Evolutionary conservation across 1,139 yeast species (phyloP).

Genomic region (Hanseniaspora sp.): DNA sequence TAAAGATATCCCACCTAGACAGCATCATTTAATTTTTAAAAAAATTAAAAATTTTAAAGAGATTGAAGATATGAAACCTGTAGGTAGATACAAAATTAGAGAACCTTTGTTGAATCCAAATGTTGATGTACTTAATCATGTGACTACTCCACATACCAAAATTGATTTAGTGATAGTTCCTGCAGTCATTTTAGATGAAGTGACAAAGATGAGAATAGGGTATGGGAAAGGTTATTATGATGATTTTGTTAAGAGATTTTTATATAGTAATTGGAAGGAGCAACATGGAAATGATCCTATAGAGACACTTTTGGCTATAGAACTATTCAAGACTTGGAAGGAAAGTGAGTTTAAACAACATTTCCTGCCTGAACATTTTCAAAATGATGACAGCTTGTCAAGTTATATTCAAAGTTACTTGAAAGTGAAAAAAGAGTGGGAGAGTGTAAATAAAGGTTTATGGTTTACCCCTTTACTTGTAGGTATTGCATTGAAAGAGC

Average conservation of each 20-base stretch:
- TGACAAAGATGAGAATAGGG: conserved; percentile 52
- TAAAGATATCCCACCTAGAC: conserved; percentile 18
- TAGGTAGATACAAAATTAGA: conserved; percentile 53
- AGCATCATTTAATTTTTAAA: conserved; percentile 49
- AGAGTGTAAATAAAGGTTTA: background rate
- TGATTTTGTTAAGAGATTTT: conserved; percentile 51
- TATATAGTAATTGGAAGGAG: conserved; percentile 20
- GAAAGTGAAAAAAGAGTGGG: background rate
- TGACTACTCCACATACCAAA: conserved; percentile 27
- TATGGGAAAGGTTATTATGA: conserved; percentile 94
- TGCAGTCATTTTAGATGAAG: conserved; percentile 62
- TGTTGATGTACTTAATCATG: conserved; percentile 23
- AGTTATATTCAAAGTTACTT: background rate
- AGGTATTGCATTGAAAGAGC: conserved; percentile 42
- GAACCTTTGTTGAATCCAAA: conserved; percentile 43
- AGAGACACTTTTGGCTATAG: background rate
- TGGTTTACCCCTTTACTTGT: conserved; percentile 27
- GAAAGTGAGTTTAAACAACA: background rate
- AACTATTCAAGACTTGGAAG: background rate
- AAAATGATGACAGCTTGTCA: background rate
- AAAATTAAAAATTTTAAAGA: conserved; percentile 36
- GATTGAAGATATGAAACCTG: conserved; percentile 44
- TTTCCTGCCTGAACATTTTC: background rate
- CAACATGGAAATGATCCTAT: background rate
- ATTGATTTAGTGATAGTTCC: conserved; percentile 72